Conservation (phyloP, 2,329 filamentous ascomycete species). For the Apiospora hydei region DNA sequence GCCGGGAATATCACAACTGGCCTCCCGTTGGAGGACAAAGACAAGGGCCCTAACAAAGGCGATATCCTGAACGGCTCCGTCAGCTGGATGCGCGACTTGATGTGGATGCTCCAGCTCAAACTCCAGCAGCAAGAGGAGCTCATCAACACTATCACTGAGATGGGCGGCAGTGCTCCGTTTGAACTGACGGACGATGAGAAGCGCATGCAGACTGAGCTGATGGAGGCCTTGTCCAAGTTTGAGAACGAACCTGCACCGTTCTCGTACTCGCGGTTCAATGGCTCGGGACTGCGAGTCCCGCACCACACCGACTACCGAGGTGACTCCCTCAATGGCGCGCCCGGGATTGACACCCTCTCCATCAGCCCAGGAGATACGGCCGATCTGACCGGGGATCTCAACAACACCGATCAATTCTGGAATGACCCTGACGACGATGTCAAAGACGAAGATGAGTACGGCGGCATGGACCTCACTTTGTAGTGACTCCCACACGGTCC, state of each 20-base stretch:
- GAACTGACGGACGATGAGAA: conserved; percentile 89
- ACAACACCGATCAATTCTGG: conserved; percentile 65
- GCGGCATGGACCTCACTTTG: conserved; percentile 21
- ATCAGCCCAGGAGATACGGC: conserved; percentile 60
- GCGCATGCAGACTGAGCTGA: conserved; percentile 92
- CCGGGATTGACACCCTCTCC: conserved; percentile 51
- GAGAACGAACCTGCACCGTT: conserved; percentile 76
- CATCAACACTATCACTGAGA: conserved; percentile 73
- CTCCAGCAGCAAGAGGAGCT: conserved; percentile 89
- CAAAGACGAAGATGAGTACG: conserved; percentile 93
- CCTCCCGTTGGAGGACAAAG: conserved; percentile 93
- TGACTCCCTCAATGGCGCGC: conserved; percentile 68
- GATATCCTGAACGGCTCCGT: conserved; percentile 98
- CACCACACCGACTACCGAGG: conserved; percentile 92
- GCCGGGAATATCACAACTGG: conserved; percentile 89
- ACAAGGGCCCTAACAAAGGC: conserved; percentile 98
- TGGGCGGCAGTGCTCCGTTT: conserved; percentile 80
- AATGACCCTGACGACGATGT: conserved; percentile 78
- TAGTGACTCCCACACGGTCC: neutral
- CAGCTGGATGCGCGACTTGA: conserved; percentile 95
- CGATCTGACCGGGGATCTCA: conserved; percentile 53
- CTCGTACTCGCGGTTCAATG: conserved; percentile 82
- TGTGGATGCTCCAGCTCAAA: conserved; percentile 95
- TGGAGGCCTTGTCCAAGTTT: conserved; percentile 79
- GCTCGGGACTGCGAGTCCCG: conserved; percentile 87